phyloP scores from a whole-genome alignment of 2,329 filamentous ascomycete genomes.

The Aphanocladium album region DNA sequence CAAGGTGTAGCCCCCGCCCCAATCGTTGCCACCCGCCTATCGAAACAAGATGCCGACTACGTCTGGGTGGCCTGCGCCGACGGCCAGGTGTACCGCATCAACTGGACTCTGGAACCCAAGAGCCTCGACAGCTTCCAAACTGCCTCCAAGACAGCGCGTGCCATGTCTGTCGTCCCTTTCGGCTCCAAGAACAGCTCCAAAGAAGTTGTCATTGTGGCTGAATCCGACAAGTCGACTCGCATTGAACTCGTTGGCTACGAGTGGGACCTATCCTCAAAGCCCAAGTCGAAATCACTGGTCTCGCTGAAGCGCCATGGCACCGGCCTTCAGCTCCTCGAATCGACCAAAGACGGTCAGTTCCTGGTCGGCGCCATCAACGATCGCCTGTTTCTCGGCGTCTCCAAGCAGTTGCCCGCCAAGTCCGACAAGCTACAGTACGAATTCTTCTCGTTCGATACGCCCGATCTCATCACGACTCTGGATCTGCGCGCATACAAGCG shows the following conservation, averaged over 20 bases:
- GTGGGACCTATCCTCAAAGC: conserved; percentile 24
- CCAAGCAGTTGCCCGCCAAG: conserved; percentile 19
- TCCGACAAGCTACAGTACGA: conserved; percentile 40
- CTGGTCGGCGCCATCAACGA: conserved; percentile 42
- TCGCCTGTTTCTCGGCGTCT: conserved; percentile 31
- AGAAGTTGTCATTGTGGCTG: conserved; percentile 45
- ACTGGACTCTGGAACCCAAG: conserved; percentile 50
- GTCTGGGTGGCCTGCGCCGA: conserved; percentile 58
- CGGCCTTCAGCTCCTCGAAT: conserved; percentile 39
- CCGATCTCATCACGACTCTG: conserved; percentile 61
- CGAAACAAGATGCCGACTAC: conserved; percentile 36
- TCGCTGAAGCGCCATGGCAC: conserved; percentile 30
- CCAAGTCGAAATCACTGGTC: conserved; percentile 32
- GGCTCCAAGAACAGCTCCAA: conserved; percentile 28
- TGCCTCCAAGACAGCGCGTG: conserved; percentile 38
- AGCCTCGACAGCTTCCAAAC: conserved; percentile 38
- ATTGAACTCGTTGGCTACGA: conserved; percentile 44
- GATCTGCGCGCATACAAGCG: conserved; percentile 50
- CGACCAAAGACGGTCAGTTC: conserved; percentile 50
- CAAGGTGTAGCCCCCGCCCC: conserved; percentile 23
- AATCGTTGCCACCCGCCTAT: conserved; percentile 39
- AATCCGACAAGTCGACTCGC: conserved; percentile 32
- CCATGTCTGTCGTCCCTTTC: conserved; percentile 37
- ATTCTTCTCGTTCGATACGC: conserved; percentile 53
- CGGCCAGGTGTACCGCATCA: conserved; percentile 51